phyloP scores from a whole-genome alignment of 2,329 filamentous ascomycete genomes.

The Fusarium concolor region DNA sequence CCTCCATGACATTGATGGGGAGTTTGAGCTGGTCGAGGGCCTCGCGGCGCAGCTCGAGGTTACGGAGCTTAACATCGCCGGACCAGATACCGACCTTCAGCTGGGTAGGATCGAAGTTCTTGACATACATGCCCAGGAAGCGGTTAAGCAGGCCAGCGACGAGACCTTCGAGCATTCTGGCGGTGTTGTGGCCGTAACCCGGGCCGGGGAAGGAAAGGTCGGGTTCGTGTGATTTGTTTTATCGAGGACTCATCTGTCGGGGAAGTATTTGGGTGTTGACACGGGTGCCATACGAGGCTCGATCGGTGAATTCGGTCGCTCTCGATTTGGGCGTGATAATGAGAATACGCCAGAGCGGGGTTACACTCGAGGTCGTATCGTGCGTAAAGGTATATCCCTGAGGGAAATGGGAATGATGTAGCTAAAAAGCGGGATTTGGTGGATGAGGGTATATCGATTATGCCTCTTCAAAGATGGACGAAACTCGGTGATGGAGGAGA shows the following conservation, averaged over 20 bases:
- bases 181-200: constrained; percentile 74
- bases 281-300: constrained; percentile 42
- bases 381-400: constrained; percentile 4
- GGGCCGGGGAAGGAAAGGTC: constrained; percentile 64
- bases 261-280: constrained; percentile 18
- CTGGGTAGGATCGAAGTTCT: constrained; percentile 98
- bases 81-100: constrained; percentile 99
- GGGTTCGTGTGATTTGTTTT: constrained; percentile 29
- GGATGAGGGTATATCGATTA: constrained; percentile 33
- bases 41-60: constrained; percentile 92
- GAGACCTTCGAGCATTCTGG: constrained; percentile 93
- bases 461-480: constrained; percentile 13
- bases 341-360: constrained; percentile 15
- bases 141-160: constrained; percentile 98
- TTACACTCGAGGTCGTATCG: constrained; percentile 6
- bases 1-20: constrained; percentile 95
- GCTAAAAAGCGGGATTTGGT: constrained; percentile 16
- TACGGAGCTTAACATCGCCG: constrained; percentile 93
- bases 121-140: constrained; percentile 99
- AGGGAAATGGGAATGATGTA: background rate
- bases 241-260: constrained; percentile 42
- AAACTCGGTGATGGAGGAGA: constrained; percentile 22
- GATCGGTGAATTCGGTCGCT: constrained; percentile 18
- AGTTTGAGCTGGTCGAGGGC: constrained; percentile 97
- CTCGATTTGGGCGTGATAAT: constrained; percentile 8